phyloP scores from a whole-genome alignment of 768 basidiomycete species.

The Leccinum barrowsii region DNA sequence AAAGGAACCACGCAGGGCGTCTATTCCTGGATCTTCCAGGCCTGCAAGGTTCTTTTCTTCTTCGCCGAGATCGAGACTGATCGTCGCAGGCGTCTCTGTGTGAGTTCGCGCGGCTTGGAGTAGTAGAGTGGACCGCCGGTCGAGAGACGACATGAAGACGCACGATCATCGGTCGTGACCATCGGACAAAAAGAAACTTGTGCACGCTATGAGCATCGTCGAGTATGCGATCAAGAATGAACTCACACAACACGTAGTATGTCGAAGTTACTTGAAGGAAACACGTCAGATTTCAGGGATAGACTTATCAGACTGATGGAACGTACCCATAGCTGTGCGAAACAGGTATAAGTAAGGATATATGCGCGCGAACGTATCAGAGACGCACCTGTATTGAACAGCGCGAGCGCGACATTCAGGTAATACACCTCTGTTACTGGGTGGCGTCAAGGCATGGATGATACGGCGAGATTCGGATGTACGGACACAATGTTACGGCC shows the following conservation, averaged over 20 bases:
- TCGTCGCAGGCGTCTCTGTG: constrained; percentile 49
- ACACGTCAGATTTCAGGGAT: constrained; percentile 17
- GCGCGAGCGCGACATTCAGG: constrained; percentile 90
- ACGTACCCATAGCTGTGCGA: constrained; percentile 61
- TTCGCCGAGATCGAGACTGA: constrained; percentile 33
- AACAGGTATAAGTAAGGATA: not conserved
- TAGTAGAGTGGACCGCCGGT: constrained; percentile 85
- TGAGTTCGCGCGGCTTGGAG: constrained; percentile 78
- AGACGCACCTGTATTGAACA: constrained; percentile 80
- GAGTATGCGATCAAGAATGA: not conserved
- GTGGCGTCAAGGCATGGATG: constrained; percentile 6
- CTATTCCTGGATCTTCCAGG: constrained; percentile 89
- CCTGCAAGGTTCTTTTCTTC: constrained; percentile 64
- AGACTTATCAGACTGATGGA: not conserved
- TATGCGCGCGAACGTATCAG: not conserved
- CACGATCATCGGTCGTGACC: constrained; percentile 78
- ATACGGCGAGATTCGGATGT: not conserved
- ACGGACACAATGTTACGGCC: constrained; percentile 71
- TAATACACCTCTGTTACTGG: constrained; percentile 90
- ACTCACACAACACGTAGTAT: constrained; percentile 80
- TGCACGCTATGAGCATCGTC: not conserved
- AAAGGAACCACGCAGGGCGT: constrained; percentile 86
- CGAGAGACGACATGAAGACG: constrained; percentile 49
- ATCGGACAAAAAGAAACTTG: constrained; percentile 82
- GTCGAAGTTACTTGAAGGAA: constrained; percentile 67